These are phyloP conservation scores for Diphasiastrum complanatum DNA, from an alignment of 83 land plant species.

Conservation along the genomic window DNA sequence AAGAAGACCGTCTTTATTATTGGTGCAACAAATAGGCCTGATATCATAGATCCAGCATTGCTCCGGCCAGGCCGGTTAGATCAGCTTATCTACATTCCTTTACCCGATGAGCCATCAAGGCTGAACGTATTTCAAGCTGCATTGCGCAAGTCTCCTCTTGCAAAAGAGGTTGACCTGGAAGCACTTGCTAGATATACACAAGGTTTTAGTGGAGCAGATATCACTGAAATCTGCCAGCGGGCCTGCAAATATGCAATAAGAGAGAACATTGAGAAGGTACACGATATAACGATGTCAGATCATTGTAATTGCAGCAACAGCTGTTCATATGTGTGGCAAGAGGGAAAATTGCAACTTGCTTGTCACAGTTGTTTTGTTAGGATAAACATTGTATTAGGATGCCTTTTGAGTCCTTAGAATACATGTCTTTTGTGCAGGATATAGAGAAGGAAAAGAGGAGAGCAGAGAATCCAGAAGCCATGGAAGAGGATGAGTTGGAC, in stretches of 20 bases:
- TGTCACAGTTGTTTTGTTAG: too few species aligned
- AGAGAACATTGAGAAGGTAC: too few species aligned
- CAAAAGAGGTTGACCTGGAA: neutral
- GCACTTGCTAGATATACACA: neutral
- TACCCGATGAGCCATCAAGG: slow-evolving; percentile 13
- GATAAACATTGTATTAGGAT: neutral
- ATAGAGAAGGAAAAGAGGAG: slow-evolving; percentile 14
- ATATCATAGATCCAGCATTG: neutral
- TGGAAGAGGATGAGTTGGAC: slow-evolving; percentile 19
- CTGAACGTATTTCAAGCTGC: slow-evolving; percentile 1
- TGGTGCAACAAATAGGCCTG: neutral
- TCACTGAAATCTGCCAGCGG: too few species aligned
- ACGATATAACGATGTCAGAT: neutral
- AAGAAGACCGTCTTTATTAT: neutral
- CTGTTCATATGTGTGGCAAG: neutral
- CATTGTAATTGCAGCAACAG: neutral
- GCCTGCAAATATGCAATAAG: too few species aligned
- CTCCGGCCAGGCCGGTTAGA: neutral
- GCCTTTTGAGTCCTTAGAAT: neutral
- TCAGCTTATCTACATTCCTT: slow-evolving; percentile 17
- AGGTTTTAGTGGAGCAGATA: too few species aligned
- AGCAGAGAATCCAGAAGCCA: slow-evolving; percentile 15
- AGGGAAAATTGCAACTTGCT: neutral
- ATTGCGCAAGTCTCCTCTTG: neutral
- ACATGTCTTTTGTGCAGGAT: neutral